Evolutionary conservation across 2,329 filamentous ascomycete genomes (phyloP), one percentile per base, ranked within the genome.

Genomic region (Seiridium unicorne): DNA sequence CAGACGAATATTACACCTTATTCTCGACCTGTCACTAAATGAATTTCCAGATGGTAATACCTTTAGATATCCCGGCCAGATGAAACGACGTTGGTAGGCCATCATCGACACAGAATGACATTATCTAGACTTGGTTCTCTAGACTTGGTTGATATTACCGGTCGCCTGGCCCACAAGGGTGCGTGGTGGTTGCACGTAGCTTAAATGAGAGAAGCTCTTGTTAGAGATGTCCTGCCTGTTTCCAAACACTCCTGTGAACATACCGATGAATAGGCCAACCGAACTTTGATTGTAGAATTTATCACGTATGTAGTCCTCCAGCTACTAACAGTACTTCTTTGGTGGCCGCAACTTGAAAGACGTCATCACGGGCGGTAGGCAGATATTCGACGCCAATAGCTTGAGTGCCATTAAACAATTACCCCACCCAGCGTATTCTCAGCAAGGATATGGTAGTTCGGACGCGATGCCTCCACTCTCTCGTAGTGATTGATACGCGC

Each of bases 361-460:
- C 57, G 8, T 8, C 3, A 9, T 56, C 59, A 6, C 31, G 51
- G 6, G 57, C 56, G 34, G 70, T 84, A 35, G 81, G 79, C 26
- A 80, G 77, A 63, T 83, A 86, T 65, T 89, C 84, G 2, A 90
- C 80, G 0, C 86, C 87, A 0, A 79, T 74, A 3, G 87, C 88
- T 44, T 75, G 70, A 47, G 79, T 84, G 3, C 77, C 74, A 3
- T 83, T 76, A 55, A 88, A 84, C 4, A 87, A 60, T 0, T 0
- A 88, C 78, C 3, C 79, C 79, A 1, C 80, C 73, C 1, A 89
- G 85, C 59, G 82, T 82, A 2, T 81, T 79, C 64, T 88, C 79
- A 0, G 81, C 75, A 0, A 89, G 74, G 4, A 89, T 76, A 60
- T 89, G 83, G 2, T 89, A 78, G 59, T 88, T 87, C 0, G 83